A percentile compares a stretch with the other conserved stretches of the same genome.
Conservation (phyloP, 202 grass and related monocot genomes). For the Sporobolus alterniflorus region DNA sequence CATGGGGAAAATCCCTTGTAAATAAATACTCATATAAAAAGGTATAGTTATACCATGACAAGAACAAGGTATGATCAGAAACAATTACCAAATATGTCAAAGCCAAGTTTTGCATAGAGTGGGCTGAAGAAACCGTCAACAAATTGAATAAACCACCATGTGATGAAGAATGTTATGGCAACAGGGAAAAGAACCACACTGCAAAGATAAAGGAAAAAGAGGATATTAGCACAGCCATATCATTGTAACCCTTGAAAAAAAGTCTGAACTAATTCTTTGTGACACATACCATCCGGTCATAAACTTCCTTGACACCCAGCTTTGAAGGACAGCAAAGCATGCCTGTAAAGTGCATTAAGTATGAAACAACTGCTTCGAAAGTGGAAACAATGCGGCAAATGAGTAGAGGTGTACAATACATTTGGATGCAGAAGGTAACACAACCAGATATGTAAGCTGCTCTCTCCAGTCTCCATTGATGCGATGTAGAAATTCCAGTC, state of each 20-base stretch:
- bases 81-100: constrained; percentile 92
- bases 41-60: constrained; percentile 7
- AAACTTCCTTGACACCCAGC: constrained; percentile 97
- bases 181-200: constrained; percentile 97
- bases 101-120: constrained; percentile 77
- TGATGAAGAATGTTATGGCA: constrained; percentile 93
- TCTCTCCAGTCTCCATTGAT: background rate
- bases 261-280: constrained; percentile 14
- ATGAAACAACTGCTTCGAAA: background rate
- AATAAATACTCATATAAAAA: background rate
- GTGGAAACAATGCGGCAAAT: background rate
- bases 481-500: background rate
- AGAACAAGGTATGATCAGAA: background rate
- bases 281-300: constrained; percentile 94
- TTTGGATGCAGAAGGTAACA: background rate
- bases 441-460: background rate
- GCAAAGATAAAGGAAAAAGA: constrained; percentile 41
- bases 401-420: background rate
- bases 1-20: background rate
- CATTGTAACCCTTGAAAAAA: constrained; percentile 1
- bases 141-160: constrained; percentile 99
- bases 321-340: constrained; percentile 95
- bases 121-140: constrained; percentile 97
- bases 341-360: constrained; percentile 54
- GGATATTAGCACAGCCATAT: constrained; percentile 30